Base-by-base conservation (phyloP, 805 yeast genomes). In the Grigorovia jiainica region DNA sequence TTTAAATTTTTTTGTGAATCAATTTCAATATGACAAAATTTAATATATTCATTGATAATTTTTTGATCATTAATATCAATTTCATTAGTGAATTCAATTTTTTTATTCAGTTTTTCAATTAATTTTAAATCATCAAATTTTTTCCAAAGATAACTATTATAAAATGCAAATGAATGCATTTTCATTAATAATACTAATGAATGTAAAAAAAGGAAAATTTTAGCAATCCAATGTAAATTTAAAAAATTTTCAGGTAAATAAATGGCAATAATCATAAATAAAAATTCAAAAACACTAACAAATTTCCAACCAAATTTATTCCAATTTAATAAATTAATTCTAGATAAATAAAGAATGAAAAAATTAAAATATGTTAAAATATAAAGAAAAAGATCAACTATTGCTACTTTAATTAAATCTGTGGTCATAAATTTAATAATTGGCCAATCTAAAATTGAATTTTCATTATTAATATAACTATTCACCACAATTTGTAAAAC, bases 161-260 rank as follows among this genome's bases (percentile, higher is more conserved):
- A 90, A 55, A 84, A 87, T 1, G 85, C 85, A 57, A 80, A 90
- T 1, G 97, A 87, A 60, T 92, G 97, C 77, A 82, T 81, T 58
- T 90, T 92, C 98, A 90, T 90, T 50, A 92, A 60, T 48, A 87
- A 66, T 1, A 92, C 97, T 39, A 87, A 67, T 15, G 87, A 76
- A 57, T 92, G 98, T 40, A 90, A 67, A 46, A 86, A 73, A 47
- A 90, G 64, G 55, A 86, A 90, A 36, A 89, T 89, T 54, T 79
- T 79, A 2, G 86, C 95, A 39, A 89, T 82, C 97, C 97, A 92
- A 8, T 94, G 87, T 53, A 73, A 83, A 16, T 53, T 48, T 34
- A 62, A 44, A 13, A 58, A 49, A 33, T 71, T 65, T 35, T 79
- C 76, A 4, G 92, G 76, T 53, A 76, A 68, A 48, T 67, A 61